Conservation (phyloP, 1,284 basidiomycete genomes). For the Cryptococcus sp. region DNA sequence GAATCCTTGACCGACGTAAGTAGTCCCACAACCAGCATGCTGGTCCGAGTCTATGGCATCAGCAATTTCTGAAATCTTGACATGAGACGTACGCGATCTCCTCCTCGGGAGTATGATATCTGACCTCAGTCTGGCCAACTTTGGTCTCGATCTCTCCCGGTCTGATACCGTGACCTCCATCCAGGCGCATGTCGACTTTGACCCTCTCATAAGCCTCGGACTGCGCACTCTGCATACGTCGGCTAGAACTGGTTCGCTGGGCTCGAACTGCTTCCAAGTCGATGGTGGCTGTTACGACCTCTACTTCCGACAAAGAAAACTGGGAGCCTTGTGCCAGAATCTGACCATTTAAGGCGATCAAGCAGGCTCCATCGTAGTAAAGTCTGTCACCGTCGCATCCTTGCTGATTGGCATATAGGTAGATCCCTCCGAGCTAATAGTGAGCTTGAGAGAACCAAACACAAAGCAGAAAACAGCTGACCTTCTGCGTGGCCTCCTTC, state of each 20-base stretch:
- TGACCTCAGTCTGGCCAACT: constrained; percentile 56
- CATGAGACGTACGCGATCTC: constrained; percentile 80
- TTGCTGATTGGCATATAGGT: constrained; percentile 97
- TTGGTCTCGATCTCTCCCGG: constrained; percentile 62
- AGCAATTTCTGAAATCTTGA: neutral
- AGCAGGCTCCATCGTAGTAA: constrained; percentile 95
- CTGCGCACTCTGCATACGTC: constrained; percentile 83
- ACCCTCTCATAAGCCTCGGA: constrained; percentile 71
- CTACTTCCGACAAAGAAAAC: constrained; percentile 91
- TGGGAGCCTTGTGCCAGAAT: constrained; percentile 93
- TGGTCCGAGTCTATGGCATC: constrained; percentile 70
- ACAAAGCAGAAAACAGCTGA: constrained; percentile 28
- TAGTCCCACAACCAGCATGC: constrained; percentile 99
- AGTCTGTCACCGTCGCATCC: constrained; percentile 96
- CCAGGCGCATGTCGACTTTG: constrained; percentile 71
- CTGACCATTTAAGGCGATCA: constrained; percentile 91
- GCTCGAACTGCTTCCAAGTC: constrained; percentile 92
- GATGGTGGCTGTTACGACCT: constrained; percentile 90
- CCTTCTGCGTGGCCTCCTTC: constrained; percentile 94
- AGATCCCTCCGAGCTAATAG: constrained; percentile 82
- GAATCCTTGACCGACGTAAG: constrained; percentile 82
- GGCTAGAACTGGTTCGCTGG: constrained; percentile 72
- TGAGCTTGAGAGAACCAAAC: constrained; percentile 4
- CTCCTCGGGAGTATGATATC: constrained; percentile 85
- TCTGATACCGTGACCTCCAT: constrained; percentile 53